Evolutionary conservation across 352 stramenopile species (phyloP), one percentile per base, ranked within the genome.

Genomic region (Globisporangium cederbergense): DNA sequence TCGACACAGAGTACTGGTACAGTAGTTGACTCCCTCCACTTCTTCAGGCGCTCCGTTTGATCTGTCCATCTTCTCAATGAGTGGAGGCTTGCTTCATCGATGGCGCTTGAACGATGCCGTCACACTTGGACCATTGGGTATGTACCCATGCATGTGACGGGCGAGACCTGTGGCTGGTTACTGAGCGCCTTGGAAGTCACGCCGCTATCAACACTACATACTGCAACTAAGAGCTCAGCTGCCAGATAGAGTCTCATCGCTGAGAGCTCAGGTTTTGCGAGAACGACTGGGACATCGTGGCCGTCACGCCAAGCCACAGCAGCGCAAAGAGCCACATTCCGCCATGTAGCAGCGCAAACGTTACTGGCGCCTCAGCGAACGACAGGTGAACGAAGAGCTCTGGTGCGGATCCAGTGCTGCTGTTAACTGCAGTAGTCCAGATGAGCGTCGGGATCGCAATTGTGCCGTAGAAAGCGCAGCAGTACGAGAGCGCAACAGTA

Each of bases 401-500:
- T 6, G 49, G 32, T 2, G 40, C 14, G 8, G 18, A 43, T 42
- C 16, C 18, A 9, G 30, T 49, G 43, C 1, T 4, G n/a, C 4
- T 20, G 36, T 42, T 42, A 42, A 14, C 58, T 6, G 59, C 59
- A 20, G 28, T 28, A 20, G 28, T 28, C 59, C 59, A 58, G 1
- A 43, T 14, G 45, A 65, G 22, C 13, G 14, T 11, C 0, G 59
- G 49, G 32, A 52, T 53, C 22, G 28, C 16, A 16, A 47, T 1
- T 7, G 36, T 11, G 9, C 25, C 22, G 49, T 65, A 65, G 14
- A 65, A 49, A 9, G 49, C 38, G 22, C 59, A 58, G 59, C 47
- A 65, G 36, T 65, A 65, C 49, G 59, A 65, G 49, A 58, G 16
- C 14, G 20, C 59, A 20, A 58, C 1, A 3, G 59, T 65, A 13